phyloP scores from a whole-genome alignment of 2,329 filamentous ascomycete species.

The Cytospora chrysosperma region DNA sequence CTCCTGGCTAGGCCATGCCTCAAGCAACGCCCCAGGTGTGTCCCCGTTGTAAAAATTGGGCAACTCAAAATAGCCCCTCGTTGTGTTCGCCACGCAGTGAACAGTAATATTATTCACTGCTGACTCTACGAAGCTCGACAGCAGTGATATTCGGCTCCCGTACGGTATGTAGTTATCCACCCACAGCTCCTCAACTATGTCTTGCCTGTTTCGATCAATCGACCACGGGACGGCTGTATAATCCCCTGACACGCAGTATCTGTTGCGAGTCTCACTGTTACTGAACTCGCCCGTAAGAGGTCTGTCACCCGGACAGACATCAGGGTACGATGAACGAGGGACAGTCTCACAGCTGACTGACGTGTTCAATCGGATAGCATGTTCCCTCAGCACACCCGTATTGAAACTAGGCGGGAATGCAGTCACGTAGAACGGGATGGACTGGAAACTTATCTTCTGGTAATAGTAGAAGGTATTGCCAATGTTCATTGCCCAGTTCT shows the following conservation, averaged over 20 bases:
- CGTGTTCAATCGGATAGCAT: slow-evolving; percentile 11
- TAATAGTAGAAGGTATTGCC: slow-evolving; percentile 15
- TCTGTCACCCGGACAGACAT: background rate
- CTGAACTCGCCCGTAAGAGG: slow-evolving; percentile 4
- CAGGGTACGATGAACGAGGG: slow-evolving; percentile 2
- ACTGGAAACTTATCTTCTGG: slow-evolving; percentile 7
- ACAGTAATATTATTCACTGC: slow-evolving; percentile 2
- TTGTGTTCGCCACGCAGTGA: slow-evolving; percentile 7
- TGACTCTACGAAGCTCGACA: background rate
- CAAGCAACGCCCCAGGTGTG: background rate
- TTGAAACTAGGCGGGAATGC: slow-evolving; percentile 6
- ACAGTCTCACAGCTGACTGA: slow-evolving; percentile 3
- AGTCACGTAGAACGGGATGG: slow-evolving; percentile 8
- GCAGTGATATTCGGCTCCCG: background rate
- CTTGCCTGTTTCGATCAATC: slow-evolving; percentile 2
- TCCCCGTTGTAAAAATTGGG: slow-evolving; percentile 3
- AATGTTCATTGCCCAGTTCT: slow-evolving; percentile 3
- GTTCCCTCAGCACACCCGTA: slow-evolving; percentile 6
- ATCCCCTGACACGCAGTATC: slow-evolving; percentile 9
- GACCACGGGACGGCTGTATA: slow-evolving; percentile 1
- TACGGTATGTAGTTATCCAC: slow-evolving; percentile 13
- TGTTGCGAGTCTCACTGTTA: slow-evolving; percentile 3
- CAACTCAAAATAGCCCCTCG: slow-evolving; percentile 11
- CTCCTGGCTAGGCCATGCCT: slow-evolving; percentile 9
- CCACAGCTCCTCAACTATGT: slow-evolving; percentile 7